These are phyloP conservation scores for Zygoascus ofunaensis DNA, from an alignment of 805 yeast species.

Conservation along the genomic window DNA sequence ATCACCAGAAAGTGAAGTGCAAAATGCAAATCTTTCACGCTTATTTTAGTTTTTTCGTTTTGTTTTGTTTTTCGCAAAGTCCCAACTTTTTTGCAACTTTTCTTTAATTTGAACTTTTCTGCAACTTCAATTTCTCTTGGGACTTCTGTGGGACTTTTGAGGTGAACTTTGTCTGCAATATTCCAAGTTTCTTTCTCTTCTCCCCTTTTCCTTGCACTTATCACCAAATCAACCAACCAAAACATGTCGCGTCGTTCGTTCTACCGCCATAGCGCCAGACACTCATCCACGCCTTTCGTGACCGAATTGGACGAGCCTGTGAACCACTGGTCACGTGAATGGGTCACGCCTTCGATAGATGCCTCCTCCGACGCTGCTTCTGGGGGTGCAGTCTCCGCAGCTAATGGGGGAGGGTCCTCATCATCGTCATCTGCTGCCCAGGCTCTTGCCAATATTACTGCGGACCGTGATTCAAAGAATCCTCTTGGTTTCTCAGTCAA, in stretches of 20 bases:
- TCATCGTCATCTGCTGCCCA: conserved; percentile 7
- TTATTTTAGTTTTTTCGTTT: no score
- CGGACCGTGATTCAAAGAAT: conserved; percentile 18
- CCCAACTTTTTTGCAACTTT: no score
- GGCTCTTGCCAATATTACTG: conserved; percentile 4
- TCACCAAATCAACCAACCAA: not conserved
- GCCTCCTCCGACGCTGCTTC: not conserved
- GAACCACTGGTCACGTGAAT: conserved; percentile 27
- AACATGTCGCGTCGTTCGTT: conserved; percentile 17
- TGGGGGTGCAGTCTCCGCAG: not conserved
- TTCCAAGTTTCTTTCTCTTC: no score
- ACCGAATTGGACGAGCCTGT: conserved; percentile 18
- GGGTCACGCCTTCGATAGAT: conserved; percentile 18
- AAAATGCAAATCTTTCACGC: no score
- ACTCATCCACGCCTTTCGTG: conserved; percentile 11
- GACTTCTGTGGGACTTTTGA: no score
- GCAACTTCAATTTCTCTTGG: no score
- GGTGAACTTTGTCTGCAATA: no score
- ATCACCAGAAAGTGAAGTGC: no score
- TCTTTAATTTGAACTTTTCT: no score
- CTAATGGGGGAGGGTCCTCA: not conserved
- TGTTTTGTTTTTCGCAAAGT: no score
- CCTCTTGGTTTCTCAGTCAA: conserved; percentile 24
- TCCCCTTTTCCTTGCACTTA: not conserved
- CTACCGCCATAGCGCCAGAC: conserved; percentile 17